A percentile compares a stretch with the other conserved stretches of the same genome.
phyloP scores from a whole-genome alignment of 2,329 filamentous ascomycete genomes.

The Aureobasidium sp. region DNA sequence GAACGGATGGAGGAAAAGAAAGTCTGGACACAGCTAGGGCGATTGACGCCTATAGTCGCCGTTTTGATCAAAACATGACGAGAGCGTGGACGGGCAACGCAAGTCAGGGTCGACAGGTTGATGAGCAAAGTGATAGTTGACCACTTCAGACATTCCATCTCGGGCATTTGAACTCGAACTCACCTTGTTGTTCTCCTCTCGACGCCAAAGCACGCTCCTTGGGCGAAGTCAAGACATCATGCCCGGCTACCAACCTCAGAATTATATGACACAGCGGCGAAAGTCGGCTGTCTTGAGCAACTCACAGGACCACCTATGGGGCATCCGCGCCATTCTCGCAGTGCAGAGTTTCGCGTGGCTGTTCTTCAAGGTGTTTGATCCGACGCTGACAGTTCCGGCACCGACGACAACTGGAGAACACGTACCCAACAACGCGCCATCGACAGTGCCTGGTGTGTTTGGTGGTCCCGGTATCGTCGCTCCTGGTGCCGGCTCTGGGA shows the following conservation, averaged over 20 bases:
- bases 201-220: slow-evolving; percentile 1
- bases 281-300: slow-evolving; percentile 8
- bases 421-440: not conserved
- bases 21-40: slow-evolving; percentile 1
- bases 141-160: not conserved
- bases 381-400: slow-evolving; percentile 25
- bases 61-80: slow-evolving; percentile 8
- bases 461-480: not conserved
- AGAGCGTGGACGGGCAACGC: not conserved
- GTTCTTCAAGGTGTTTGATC: slow-evolving; percentile 41
- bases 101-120: not conserved
- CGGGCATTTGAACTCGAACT: slow-evolving; percentile 3
- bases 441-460: slow-evolving; percentile 1
- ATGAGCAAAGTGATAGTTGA: not conserved
- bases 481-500: not conserved
- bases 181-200: slow-evolving; percentile 1
- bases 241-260: not conserved
- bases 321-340: slow-evolving; percentile 39
- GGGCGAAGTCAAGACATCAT: slow-evolving; percentile 2
- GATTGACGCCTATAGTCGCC: slow-evolving; percentile 13
- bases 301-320: slow-evolving; percentile 32
- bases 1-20: not conserved
- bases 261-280: slow-evolving; percentile 9
- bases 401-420: slow-evolving; percentile 9
- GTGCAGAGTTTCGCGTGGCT: slow-evolving; percentile 39